Evolutionary conservation across 306 rosid species (phyloP).

Genomic region (Castanea mollissima): DNA sequence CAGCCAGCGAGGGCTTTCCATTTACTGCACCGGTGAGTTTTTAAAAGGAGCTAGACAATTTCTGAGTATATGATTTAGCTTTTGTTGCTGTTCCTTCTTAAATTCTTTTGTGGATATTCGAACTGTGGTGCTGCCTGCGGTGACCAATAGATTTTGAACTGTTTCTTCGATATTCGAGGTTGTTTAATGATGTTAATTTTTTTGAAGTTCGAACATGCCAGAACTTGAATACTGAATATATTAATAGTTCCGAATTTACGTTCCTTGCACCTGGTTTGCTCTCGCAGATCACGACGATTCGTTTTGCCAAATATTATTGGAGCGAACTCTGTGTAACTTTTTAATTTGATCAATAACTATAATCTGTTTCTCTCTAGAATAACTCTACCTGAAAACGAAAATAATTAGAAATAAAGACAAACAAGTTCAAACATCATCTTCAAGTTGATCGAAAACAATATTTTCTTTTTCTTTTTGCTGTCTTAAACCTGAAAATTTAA

Average conservation of each 20-base stretch:
- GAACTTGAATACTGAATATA: background rate
- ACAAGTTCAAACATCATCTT: background rate
- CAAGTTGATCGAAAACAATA: background rate
- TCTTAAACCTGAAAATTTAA: slow-evolving; percentile 8
- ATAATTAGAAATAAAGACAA: background rate
- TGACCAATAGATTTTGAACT: background rate
- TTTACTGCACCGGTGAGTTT: background rate
- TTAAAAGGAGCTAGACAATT: background rate
- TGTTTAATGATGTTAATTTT: background rate
- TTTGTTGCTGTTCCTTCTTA: background rate
- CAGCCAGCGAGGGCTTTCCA: background rate
- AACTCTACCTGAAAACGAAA: background rate
- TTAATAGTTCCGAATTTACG: background rate
- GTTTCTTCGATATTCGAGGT: background rate
- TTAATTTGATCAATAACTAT: no score
- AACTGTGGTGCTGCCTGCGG: background rate
- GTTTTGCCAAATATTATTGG: no score
- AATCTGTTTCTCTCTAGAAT: background rate
- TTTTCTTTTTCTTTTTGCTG: background rate
- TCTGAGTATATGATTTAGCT: background rate
- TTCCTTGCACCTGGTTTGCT: background rate
- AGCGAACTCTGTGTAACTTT: no score
- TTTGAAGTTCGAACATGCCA: background rate
- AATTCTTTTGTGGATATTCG: background rate
- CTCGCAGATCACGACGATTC: background rate